Conservation (phyloP, 2,329 filamentous ascomycete species). For the Calonectria pteridis region DNA sequence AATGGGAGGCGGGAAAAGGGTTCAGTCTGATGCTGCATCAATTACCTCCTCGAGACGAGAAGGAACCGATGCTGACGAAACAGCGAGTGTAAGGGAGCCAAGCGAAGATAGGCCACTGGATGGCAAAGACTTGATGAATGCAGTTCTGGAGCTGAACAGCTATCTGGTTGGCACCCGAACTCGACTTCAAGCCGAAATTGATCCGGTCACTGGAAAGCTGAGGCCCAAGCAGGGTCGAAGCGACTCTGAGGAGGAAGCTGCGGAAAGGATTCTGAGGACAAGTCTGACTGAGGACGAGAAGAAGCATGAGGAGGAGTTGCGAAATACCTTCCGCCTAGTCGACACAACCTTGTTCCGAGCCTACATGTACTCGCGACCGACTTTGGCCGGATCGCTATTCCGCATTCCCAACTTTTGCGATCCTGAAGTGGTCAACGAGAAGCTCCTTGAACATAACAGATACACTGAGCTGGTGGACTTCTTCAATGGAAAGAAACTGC, state of each 20-base stretch:
- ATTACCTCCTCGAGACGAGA: conserved; percentile 70
- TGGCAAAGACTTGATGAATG: conserved; percentile 85
- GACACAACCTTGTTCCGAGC: conserved; percentile 95
- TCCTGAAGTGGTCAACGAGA: conserved; percentile 93
- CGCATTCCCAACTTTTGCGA: conserved; percentile 98
- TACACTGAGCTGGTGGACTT: conserved; percentile 98
- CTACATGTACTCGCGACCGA: conserved; percentile 92
- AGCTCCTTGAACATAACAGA: conserved; percentile 86
- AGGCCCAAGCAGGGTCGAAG: conserved; percentile 62
- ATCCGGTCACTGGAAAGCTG: conserved; percentile 73
- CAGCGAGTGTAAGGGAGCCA: conserved; percentile 62
- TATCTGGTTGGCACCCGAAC: conserved; percentile 90
- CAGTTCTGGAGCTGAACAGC: conserved; percentile 85
- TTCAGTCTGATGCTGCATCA: conserved; percentile 68
- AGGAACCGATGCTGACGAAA: conserved; percentile 65
- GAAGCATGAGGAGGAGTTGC: conserved; percentile 78
- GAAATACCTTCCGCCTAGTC: conserved; percentile 83
- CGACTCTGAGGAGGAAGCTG: conserved; percentile 60
- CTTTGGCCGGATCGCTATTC: conserved; percentile 89
- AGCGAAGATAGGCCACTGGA: conserved; percentile 69
- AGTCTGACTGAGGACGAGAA: conserved; percentile 62
- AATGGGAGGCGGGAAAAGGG: conserved; percentile 59
- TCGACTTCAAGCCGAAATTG: conserved; percentile 71
- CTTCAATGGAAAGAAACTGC: conserved; percentile 93
- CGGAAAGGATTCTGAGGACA: conserved; percentile 68